These are phyloP conservation scores for Pseudozyma sp. DNA, from an alignment of 1,284 basidiomycete genomes.

Conservation along the genomic window DNA sequence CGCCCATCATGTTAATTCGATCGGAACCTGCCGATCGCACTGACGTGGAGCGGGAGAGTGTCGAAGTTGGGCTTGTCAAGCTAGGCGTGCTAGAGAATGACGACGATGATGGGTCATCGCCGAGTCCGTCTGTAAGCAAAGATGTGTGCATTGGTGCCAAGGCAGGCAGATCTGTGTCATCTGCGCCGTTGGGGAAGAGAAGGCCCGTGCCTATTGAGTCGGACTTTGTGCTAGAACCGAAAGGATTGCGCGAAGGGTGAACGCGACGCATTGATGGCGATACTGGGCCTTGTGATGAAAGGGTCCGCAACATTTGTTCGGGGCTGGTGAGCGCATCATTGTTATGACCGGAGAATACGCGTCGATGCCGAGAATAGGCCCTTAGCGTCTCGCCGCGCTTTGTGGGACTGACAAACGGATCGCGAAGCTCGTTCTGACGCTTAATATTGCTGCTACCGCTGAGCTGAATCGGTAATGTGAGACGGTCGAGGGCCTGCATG, in stretches of 20 bases:
- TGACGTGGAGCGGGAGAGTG: constrained; percentile 41
- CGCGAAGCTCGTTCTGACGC: constrained; percentile 8
- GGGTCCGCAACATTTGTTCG: constrained; percentile 10
- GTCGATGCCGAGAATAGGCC: constrained; percentile 38
- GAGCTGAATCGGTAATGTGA: constrained; percentile 20
- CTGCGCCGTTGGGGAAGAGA: constrained; percentile 8
- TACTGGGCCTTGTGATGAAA: constrained; percentile 5
- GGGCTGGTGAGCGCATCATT: constrained; percentile 13
- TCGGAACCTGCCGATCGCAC: constrained; percentile 31
- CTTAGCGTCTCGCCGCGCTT: constrained; percentile 35
- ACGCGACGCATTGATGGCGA: constrained; percentile 16
- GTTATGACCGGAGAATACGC: constrained; percentile 31
- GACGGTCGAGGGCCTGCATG: constrained; percentile 6
- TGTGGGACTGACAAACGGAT: constrained; percentile 24
- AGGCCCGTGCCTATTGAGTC: constrained; percentile 6
- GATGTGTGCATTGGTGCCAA: not conserved
- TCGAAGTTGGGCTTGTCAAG: constrained; percentile 31
- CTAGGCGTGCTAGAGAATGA: constrained; percentile 44
- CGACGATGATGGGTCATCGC: constrained; percentile 12
- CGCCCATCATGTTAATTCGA: constrained; percentile 14
- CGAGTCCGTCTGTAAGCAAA: not conserved
- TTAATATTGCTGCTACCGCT: not conserved
- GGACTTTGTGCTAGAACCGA: not conserved
- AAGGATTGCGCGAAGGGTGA: constrained; percentile 11
- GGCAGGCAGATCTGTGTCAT: not conserved